Evolutionary conservation across 2,329 filamentous ascomycete genomes (phyloP).

Genomic region (Aspergillus luchuensis): DNA sequence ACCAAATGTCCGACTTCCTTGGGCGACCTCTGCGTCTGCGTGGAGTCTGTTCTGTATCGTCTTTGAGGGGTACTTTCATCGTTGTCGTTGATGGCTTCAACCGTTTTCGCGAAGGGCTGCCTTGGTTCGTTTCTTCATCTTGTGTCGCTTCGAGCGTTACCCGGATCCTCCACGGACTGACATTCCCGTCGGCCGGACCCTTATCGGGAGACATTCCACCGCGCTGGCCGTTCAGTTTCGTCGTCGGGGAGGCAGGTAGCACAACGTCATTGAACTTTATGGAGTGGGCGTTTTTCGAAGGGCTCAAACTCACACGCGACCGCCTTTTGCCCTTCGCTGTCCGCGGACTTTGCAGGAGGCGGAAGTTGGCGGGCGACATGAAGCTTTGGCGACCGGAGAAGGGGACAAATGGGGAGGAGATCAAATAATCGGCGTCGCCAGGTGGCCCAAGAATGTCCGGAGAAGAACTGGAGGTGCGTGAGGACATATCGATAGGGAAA

Average conservation of each 20-base stretch:
- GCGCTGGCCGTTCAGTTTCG: conserved; percentile 32
- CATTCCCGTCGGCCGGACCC: conserved; percentile 39
- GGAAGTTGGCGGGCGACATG: conserved; percentile 40
- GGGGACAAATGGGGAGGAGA: conserved; percentile 45
- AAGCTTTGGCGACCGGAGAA: conserved; percentile 42
- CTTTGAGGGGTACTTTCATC: conserved; percentile 47
- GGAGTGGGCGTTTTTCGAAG: conserved; percentile 41
- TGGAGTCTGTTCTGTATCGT: conserved; percentile 41
- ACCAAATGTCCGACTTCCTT: conserved; percentile 42
- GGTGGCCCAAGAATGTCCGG: conserved; percentile 47
- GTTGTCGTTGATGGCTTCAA: conserved; percentile 37
- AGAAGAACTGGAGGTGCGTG: conserved; percentile 43
- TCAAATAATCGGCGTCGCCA: conserved; percentile 45
- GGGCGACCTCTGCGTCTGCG: conserved; percentile 46
- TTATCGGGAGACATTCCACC: conserved; percentile 43
- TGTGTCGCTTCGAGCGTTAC: conserved; percentile 53
- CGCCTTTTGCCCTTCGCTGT: conserved; percentile 29
- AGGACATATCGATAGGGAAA: conserved; percentile 35
- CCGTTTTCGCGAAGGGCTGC: conserved; percentile 35
- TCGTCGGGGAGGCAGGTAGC: conserved; percentile 42
- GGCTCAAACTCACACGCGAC: conserved; percentile 39
- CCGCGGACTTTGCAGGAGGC: conserved; percentile 36
- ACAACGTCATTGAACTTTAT: conserved; percentile 47
- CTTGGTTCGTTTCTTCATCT: conserved; percentile 39
- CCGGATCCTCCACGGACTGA: conserved; percentile 52